Evolutionary conservation across 164 flowering plant species (phyloP).

Genomic region (Magnolia officinalis): DNA sequence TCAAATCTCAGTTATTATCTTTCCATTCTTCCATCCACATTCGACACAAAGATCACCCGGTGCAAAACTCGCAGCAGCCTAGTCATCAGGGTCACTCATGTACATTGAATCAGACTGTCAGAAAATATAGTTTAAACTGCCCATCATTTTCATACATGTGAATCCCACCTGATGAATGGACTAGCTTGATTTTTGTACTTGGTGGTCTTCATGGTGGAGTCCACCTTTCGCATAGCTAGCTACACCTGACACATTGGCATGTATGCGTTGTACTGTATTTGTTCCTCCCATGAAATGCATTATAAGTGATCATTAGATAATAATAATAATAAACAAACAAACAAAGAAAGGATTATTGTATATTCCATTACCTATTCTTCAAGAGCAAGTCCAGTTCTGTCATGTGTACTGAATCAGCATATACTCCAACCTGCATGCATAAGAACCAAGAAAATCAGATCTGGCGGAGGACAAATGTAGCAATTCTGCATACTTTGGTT

Average conservation of each 20-base stretch:
- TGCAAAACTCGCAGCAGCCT: no score
- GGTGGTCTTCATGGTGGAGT: background rate
- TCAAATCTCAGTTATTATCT: no score
- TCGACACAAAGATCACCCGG: no score
- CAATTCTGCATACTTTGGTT: background rate
- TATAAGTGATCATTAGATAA: no score
- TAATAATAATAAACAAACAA: no score
- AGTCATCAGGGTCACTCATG: no score
- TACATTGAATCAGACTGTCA: no score
- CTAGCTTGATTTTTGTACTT: no score
- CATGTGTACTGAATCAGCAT: conserved; percentile 60
- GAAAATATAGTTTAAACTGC: no score
- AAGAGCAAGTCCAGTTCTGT: conserved; percentile 54
- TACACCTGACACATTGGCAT: background rate
- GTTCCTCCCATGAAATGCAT: background rate
- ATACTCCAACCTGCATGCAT: conserved; percentile 54
- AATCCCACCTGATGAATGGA: no score
- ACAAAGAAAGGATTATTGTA: background rate
- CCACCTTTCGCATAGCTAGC: background rate
- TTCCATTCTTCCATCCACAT: no score
- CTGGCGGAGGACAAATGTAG: background rate
- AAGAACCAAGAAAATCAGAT: background rate
- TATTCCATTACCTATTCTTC: conserved; percentile 44
- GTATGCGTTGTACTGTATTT: background rate
- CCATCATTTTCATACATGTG: no score